Conservation (phyloP, 2,329 filamentous ascomycete species). For the Grosmannia penicillata region DNA sequence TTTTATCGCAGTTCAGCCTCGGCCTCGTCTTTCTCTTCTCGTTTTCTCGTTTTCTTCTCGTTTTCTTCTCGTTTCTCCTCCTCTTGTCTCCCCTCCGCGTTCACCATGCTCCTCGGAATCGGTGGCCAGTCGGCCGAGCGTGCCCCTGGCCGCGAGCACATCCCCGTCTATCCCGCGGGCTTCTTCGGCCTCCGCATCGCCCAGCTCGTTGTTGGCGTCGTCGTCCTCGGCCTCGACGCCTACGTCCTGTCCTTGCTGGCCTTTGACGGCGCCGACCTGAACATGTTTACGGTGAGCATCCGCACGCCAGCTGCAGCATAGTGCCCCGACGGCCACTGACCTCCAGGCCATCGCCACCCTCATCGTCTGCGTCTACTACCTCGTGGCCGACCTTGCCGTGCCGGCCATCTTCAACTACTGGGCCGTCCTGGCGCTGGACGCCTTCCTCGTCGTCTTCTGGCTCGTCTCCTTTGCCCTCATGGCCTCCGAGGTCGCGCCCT, state of each 20-base stretch:
- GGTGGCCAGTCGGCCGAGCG: conserved; percentile 15
- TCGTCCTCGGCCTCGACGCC: conserved; percentile 30
- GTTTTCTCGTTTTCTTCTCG: not conserved
- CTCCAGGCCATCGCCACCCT: conserved; percentile 26
- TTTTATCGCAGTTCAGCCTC: not conserved
- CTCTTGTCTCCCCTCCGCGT: not conserved
- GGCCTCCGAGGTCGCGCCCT: conserved; percentile 20
- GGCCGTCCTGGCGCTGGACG: conserved; percentile 34
- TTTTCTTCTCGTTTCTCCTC: conserved; percentile 1
- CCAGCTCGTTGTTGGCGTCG: conserved; percentile 29
- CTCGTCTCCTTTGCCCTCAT: conserved; percentile 26
- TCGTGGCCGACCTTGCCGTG: conserved; percentile 25
- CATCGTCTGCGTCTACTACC: conserved; percentile 28
- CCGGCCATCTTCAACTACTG: conserved; percentile 37
- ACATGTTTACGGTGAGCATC: conserved; percentile 20
- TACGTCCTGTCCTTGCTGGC: conserved; percentile 23
- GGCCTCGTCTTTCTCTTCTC: not conserved
- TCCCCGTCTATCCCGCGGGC: conserved; percentile 27
- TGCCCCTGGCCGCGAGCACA: conserved; percentile 25
- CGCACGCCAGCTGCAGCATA: not conserved
- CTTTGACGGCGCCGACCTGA: conserved; percentile 21
- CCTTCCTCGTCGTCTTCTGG: conserved; percentile 38
- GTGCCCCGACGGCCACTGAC: not conserved
- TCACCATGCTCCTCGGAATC: not conserved
- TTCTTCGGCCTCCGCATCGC: conserved; percentile 29